Evolutionary conservation across 768 basidiomycete species (phyloP).

Genomic region (Amanita phalloides): DNA sequence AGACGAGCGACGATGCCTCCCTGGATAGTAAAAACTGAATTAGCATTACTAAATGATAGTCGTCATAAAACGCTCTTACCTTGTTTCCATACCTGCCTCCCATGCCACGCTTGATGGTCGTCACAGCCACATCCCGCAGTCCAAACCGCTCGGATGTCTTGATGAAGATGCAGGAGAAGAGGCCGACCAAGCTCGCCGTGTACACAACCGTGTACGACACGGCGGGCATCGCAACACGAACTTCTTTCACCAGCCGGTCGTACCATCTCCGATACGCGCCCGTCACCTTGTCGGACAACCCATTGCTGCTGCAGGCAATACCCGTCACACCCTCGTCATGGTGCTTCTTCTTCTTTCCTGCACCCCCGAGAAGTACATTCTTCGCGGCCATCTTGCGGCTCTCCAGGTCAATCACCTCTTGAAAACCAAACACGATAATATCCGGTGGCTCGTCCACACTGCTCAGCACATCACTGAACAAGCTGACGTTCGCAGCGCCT

Average conservation of each 20-base stretch:
- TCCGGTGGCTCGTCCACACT: constrained; percentile 69
- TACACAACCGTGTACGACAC: constrained; percentile 70
- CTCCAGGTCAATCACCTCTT: constrained; percentile 95
- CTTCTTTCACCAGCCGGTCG: constrained; percentile 63
- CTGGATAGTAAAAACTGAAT: constrained; percentile 23
- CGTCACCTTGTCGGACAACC: constrained; percentile 74
- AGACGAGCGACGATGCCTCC: constrained; percentile 88
- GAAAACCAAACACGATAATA: constrained; percentile 89
- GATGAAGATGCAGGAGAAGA: constrained; percentile 72
- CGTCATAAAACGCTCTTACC: constrained; percentile 30
- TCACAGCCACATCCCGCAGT: constrained; percentile 63
- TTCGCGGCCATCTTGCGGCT: constrained; percentile 88
- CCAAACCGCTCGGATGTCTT: constrained; percentile 50
- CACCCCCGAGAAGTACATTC: constrained; percentile 64
- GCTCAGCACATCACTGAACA: constrained; percentile 67
- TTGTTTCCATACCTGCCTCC: constrained; percentile 93
- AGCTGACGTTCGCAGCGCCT: constrained; percentile 61
- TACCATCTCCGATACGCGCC: constrained; percentile 84
- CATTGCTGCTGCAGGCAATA: constrained; percentile 15
- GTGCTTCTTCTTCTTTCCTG: constrained; percentile 52
- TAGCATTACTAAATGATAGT: neutral
- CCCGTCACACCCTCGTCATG: constrained; percentile 12
- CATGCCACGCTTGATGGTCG: constrained; percentile 86
- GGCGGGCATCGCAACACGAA: constrained; percentile 68
- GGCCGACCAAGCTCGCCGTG: constrained; percentile 83